Conservation (phyloP, 306 rosid species). For the Quercus agrifolia region DNA sequence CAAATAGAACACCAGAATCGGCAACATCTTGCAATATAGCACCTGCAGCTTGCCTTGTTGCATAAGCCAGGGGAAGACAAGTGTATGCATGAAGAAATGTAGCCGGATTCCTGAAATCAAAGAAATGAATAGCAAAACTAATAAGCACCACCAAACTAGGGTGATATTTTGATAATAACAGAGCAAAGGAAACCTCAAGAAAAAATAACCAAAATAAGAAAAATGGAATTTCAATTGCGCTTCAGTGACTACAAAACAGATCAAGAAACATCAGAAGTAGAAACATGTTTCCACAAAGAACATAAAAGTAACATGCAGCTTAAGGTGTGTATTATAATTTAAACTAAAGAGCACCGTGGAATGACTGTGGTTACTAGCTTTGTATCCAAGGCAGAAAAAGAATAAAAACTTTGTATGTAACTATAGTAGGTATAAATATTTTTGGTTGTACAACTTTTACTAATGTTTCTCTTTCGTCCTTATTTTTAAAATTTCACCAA, state of each 20-base stretch:
- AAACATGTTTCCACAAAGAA: background rate
- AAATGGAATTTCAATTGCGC: background rate
- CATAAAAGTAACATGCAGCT: background rate
- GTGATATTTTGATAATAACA: background rate
- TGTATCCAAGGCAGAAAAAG: background rate
- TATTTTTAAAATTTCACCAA: no score
- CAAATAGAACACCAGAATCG: constrained; percentile 90
- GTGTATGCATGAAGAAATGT: constrained; percentile 97
- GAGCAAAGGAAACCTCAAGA: constrained; percentile 9
- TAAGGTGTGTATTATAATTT: background rate
- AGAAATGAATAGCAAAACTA: constrained; percentile 19
- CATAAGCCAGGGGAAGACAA: constrained; percentile 91
- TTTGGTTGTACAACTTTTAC: no score
- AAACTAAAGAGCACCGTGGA: background rate
- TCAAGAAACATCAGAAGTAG: background rate
- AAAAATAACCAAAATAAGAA: background rate
- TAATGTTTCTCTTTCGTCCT: no score
- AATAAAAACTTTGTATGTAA: background rate
- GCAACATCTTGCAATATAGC: constrained; percentile 91
- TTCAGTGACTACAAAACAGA: background rate
- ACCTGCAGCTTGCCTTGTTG: constrained; percentile 91
- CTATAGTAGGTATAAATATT: background rate
- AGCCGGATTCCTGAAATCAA: constrained; percentile 79
- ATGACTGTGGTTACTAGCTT: background rate
- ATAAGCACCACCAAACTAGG: constrained; percentile 2